Percentiles rank a stretch among this genome's conserved stretches.
phyloP scores from a whole-genome alignment of 352 stramenopile genomes.

The Globisporangium spiculum region DNA sequence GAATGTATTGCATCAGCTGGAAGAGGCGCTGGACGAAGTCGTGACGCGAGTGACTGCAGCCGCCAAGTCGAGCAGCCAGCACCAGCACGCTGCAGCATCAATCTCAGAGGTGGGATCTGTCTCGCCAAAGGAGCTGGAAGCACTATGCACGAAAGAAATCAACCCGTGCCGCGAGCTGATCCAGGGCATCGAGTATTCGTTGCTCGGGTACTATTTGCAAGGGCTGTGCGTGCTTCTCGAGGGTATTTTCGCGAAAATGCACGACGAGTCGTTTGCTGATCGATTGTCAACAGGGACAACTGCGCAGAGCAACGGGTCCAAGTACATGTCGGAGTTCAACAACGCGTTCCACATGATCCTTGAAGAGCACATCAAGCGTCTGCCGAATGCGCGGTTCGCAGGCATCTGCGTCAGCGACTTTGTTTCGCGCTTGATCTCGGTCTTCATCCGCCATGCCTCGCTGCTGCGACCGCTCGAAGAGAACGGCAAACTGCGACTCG shows the following conservation, averaged over 20 bases:
- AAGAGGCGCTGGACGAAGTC: slow-evolving; percentile 62
- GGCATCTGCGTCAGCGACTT: slow-evolving; percentile 63
- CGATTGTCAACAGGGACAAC: background rate
- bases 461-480: slow-evolving; percentile 73
- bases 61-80: slow-evolving; percentile 10
- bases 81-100: background rate
- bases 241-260: slow-evolving; percentile 74
- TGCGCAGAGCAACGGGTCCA: slow-evolving; percentile 35
- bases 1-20: slow-evolving; percentile 61
- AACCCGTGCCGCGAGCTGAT: slow-evolving; percentile 49
- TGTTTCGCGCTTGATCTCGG: slow-evolving; percentile 63
- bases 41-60: slow-evolving; percentile 32
- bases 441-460: slow-evolving; percentile 76
- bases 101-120: background rate
- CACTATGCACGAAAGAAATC: slow-evolving; percentile 35
- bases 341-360: slow-evolving; percentile 59
- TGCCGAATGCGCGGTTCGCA: slow-evolving; percentile 51
- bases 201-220: slow-evolving; percentile 74
- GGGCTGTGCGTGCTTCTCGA: slow-evolving; percentile 55
- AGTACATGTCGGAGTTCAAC: slow-evolving; percentile 81
- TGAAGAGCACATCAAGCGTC: slow-evolving; percentile 69
- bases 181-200: slow-evolving; percentile 48
- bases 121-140: slow-evolving; percentile 39
- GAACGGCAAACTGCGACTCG: slow-evolving; percentile 71
- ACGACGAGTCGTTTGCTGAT: slow-evolving; percentile 80